Conservation (phyloP, 164 flowering plant species). For the Kingdonia uniflora region DNA sequence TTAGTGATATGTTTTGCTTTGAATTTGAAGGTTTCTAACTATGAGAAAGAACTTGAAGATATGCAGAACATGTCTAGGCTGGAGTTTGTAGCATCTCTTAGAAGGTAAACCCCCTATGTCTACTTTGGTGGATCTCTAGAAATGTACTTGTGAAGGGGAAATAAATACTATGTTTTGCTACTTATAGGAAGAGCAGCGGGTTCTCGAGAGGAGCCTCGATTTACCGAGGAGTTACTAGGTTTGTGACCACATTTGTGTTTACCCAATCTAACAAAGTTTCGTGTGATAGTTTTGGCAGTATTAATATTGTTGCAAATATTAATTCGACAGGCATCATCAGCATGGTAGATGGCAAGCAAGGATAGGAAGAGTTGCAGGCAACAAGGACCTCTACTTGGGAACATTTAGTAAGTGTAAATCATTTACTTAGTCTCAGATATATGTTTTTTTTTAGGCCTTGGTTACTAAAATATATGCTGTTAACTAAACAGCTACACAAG, state of each 20-base stretch:
- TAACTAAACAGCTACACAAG: slow-evolving; percentile 52
- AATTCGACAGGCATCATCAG: slow-evolving; percentile 61
- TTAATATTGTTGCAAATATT: no score
- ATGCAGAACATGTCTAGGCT: slow-evolving; percentile 89
- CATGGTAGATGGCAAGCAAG: slow-evolving; percentile 94
- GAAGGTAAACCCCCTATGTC: slow-evolving; percentile 63
- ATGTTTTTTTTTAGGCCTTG: not conserved
- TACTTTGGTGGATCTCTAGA: no score
- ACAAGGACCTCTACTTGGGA: slow-evolving; percentile 85
- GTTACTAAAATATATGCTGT: not conserved
- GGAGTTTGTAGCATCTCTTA: slow-evolving; percentile 81
- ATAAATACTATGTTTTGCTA: not conserved
- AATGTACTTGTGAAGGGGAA: no score
- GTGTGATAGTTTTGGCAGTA: no score
- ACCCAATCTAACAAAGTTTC: no score
- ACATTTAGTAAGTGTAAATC: slow-evolving; percentile 53
- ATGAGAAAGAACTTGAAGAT: slow-evolving; percentile 67
- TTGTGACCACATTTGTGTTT: not conserved
- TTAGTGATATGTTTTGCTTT: not conserved
- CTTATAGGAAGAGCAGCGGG: slow-evolving; percentile 67
- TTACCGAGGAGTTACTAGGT: slow-evolving; percentile 86
- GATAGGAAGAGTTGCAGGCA: slow-evolving; percentile 84
- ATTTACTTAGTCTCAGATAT: no score
- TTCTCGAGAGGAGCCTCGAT: slow-evolving; percentile 86
- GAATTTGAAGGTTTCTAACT: slow-evolving; percentile 41